Evolutionary conservation across 352 stramenopile species (phyloP).

Genomic region (Globisporangium solare): DNA sequence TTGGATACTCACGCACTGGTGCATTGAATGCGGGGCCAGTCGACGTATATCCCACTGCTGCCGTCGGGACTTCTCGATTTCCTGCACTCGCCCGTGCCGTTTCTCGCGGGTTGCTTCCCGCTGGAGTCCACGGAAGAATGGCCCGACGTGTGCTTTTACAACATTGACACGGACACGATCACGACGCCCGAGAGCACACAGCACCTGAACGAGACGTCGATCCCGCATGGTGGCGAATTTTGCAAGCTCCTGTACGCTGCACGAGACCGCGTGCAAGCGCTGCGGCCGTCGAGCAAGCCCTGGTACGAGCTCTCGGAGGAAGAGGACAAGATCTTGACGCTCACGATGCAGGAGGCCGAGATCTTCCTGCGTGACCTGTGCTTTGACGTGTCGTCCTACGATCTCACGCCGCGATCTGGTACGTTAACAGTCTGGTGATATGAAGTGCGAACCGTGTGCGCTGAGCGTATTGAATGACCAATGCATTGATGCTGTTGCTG

Average conservation of each 20-base stretch:
- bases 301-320: slow-evolving; percentile 80
- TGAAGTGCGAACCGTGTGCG: no score
- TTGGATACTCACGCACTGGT: not conserved
- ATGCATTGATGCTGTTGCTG: not conserved
- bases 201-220: slow-evolving; percentile 39
- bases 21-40: slow-evolving; percentile 23
- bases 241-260: slow-evolving; percentile 52
- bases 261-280: slow-evolving; percentile 34
- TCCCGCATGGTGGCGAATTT: slow-evolving; percentile 61
- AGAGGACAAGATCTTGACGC: slow-evolving; percentile 71
- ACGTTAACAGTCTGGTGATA: not conserved
- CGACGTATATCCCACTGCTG: slow-evolving; percentile 81
- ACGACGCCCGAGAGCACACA: slow-evolving; percentile 33
- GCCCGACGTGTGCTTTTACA: slow-evolving; percentile 80
- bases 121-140: slow-evolving; percentile 66
- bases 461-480: not conserved
- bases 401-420: slow-evolving; percentile 44
- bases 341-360: slow-evolving; percentile 65
- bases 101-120: slow-evolving; percentile 64
- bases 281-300: slow-evolving; percentile 44
- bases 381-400: slow-evolving; percentile 59
- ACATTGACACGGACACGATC: slow-evolving; percentile 65
- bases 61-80: slow-evolving; percentile 72
- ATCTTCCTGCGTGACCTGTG: slow-evolving; percentile 70
- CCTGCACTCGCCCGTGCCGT: slow-evolving; percentile 79